Conservation (phyloP, 2,329 filamentous ascomycete genomes). For the Beauveria rudraprayagi region DNA sequence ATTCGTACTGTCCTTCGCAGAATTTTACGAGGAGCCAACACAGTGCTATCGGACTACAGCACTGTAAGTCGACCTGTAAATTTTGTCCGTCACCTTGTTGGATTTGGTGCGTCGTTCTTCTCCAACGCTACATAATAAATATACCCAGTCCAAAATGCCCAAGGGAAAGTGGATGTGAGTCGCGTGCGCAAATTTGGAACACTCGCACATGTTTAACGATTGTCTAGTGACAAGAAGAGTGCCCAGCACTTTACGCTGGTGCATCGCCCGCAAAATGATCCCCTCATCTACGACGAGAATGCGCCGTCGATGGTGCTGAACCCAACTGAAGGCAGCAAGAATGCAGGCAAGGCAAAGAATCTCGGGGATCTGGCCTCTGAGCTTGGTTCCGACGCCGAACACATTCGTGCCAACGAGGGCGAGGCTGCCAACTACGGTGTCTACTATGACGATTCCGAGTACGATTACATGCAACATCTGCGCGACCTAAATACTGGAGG, state of each 20-base stretch:
- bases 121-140: conserved; percentile 13
- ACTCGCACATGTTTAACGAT: conserved; percentile 14
- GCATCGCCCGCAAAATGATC: conserved; percentile 94
- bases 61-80: conserved; percentile 15
- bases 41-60: conserved; percentile 21
- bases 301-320: conserved; percentile 89
- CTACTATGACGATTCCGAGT: conserved; percentile 89
- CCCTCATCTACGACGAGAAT: conserved; percentile 84
- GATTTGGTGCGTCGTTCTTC: conserved; percentile 9
- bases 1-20: conserved; percentile 22
- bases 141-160: conserved; percentile 52
- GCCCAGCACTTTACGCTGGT: conserved; percentile 92
- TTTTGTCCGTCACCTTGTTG: conserved; percentile 21
- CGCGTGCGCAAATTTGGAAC: not conserved
- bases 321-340: conserved; percentile 42
- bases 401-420: conserved; percentile 81
- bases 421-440: conserved; percentile 92
- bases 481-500: conserved; percentile 71
- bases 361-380: conserved; percentile 70
- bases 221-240: conserved; percentile 69
- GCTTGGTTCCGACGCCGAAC: conserved; percentile 57
- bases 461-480: conserved; percentile 99
- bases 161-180: conserved; percentile 61
- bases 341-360: conserved; percentile 47
- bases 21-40: conserved; percentile 10